Percentiles rank a stretch among this genome's conserved stretches.
phyloP scores from a whole-genome alignment of 768 basidiomycete genomes.

The Leccinum subtestaceum region DNA sequence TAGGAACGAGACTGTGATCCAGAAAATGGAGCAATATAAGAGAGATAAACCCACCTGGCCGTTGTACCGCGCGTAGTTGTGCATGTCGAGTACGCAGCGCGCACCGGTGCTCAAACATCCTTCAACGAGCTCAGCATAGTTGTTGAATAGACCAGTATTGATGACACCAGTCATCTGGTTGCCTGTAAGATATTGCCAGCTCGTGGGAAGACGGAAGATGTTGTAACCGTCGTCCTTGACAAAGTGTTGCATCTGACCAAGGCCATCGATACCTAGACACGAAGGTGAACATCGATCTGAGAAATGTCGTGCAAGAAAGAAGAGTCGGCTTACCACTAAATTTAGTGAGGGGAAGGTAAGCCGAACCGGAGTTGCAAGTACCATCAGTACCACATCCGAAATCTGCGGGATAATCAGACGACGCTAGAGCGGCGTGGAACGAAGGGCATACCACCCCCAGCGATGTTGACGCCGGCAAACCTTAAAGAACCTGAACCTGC shows the following conservation, averaged over 20 bases:
- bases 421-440: not conserved
- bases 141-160: conserved; percentile 40
- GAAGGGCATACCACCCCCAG: conserved; percentile 41
- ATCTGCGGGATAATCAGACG: conserved; percentile 23
- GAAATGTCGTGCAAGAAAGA: not conserved
- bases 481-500: conserved; percentile 28
- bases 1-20: conserved; percentile 8
- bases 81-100: conserved; percentile 54
- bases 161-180: conserved; percentile 39
- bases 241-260: conserved; percentile 64
- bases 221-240: conserved; percentile 52
- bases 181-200: conserved; percentile 54
- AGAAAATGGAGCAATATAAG: not conserved
- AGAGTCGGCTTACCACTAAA: conserved; percentile 35
- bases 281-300: not conserved
- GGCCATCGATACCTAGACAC: conserved; percentile 10
- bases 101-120: conserved; percentile 47
- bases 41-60: conserved; percentile 31
- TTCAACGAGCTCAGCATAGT: conserved; percentile 47
- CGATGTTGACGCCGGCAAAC: conserved; percentile 50
- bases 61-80: conserved; percentile 61
- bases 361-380: conserved; percentile 36
- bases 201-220: conserved; percentile 57
- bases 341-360: conserved; percentile 44
- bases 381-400: conserved; percentile 50